Evolutionary conservation across 331 rosid species (phyloP).

Genomic region (Prunus yedoensis): DNA sequence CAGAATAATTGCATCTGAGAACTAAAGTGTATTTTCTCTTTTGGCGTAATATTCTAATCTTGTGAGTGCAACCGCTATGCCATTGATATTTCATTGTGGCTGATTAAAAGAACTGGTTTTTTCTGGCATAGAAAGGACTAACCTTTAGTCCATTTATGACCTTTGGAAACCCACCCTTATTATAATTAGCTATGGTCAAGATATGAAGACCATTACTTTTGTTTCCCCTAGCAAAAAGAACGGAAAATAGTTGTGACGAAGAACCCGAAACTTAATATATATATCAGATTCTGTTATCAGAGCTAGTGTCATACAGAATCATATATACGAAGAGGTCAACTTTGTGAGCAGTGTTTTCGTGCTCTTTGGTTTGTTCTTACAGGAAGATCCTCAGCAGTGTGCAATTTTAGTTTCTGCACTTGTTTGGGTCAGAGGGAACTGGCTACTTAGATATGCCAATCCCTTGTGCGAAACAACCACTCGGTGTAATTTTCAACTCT

Average conservation of each 20-base stretch:
- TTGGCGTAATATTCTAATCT: not conserved
- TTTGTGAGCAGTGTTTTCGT: not conserved
- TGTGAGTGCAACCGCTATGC: not conserved
- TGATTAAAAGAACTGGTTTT: not conserved
- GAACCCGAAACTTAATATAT: not conserved
- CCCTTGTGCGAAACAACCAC: not conserved
- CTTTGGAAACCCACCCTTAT: not conserved
- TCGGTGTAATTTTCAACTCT: not conserved
- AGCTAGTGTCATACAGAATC: no score
- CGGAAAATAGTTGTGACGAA: not conserved
- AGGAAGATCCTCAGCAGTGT: not conserved
- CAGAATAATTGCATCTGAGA: not conserved
- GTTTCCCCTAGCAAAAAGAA: not conserved
- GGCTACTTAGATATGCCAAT: not conserved
- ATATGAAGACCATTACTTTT: not conserved
- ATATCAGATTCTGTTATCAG: not conserved
- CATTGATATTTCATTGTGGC: not conserved
- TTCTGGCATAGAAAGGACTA: not conserved
- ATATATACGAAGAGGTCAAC: not conserved
- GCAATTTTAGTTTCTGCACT: not conserved
- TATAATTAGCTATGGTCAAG: not conserved
- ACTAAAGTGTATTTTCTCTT: not conserved
- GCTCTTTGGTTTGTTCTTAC: no score
- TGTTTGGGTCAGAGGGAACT: not conserved
- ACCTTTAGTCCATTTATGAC: not conserved